A percentile compares a stretch with the other conserved stretches of the same genome.
Conservation (phyloP, 2,329 filamentous ascomycete species). For the Xylariaceae sp. region DNA sequence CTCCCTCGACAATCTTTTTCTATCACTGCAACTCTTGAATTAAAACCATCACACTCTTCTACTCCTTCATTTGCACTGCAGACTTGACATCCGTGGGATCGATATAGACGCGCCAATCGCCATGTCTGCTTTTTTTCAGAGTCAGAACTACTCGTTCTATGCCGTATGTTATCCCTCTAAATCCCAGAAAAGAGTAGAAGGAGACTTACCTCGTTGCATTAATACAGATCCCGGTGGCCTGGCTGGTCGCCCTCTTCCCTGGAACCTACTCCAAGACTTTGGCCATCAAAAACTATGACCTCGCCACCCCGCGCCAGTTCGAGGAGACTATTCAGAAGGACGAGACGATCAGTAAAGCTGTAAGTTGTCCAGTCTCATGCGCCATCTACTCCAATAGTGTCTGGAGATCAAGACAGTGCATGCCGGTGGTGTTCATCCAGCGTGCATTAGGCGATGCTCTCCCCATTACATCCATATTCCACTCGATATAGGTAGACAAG, state of each 20-base stretch:
- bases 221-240: constrained; percentile 20
- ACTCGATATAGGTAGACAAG: neutral
- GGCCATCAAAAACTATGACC: constrained; percentile 14
- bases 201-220: neutral
- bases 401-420: neutral
- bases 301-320: constrained; percentile 15
- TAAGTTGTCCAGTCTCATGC: constrained; percentile 8
- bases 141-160: constrained; percentile 26
- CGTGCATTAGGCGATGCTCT: neutral
- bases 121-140: constrained; percentile 19
- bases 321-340: constrained; percentile 18
- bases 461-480: neutral
- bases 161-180: constrained; percentile 14
- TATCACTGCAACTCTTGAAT: too few relatives aligned
- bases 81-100: neutral
- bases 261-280: constrained; percentile 14
- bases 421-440: neutral
- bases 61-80: neutral
- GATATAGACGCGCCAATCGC: neutral
- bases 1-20: neutral
- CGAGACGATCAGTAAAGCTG: constrained; percentile 18
- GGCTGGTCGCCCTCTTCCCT: constrained; percentile 14
- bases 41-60: neutral
- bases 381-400: neutral
- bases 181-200: neutral